Evolutionary conservation across 768 basidiomycete species (phyloP).

Genomic region (Lentinula sp.): DNA sequence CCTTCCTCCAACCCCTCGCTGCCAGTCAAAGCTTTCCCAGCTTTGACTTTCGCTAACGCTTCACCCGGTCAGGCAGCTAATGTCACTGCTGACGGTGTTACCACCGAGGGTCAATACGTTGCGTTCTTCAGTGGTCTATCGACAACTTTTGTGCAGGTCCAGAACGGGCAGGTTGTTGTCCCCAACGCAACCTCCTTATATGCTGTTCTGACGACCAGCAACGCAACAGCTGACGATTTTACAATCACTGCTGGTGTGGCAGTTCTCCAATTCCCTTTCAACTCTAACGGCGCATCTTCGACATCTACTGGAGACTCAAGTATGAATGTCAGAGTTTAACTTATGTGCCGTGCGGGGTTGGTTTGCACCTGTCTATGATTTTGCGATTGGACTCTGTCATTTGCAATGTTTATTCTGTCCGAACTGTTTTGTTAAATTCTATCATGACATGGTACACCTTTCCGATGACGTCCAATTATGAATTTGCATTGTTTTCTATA

Average conservation of each 20-base stretch:
- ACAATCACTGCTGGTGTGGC: not conserved
- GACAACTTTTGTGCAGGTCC: conserved; percentile 8
- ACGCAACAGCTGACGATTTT: not conserved
- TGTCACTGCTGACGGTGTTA: conserved; percentile 14
- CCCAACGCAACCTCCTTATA: not conserved
- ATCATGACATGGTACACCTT: too few species aligned
- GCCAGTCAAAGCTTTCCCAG: conserved; percentile 46
- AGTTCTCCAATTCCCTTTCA: not conserved
- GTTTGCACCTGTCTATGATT: too few species aligned
- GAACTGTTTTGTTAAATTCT: too few species aligned
- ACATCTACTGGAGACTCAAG: not conserved
- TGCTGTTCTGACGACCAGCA: not conserved
- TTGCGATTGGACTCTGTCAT: too few species aligned
- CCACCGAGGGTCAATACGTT: conserved; percentile 21
- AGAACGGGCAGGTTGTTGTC: not conserved
- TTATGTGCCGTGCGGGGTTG: too few species aligned
- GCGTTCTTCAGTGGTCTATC: conserved; percentile 37
- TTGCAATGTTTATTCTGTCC: too few species aligned
- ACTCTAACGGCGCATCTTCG: conserved; percentile 8
- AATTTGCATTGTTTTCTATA: too few species aligned
- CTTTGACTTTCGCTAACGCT: conserved; percentile 26
- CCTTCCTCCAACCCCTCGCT: conserved; percentile 48
- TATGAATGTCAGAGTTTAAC: not conserved
- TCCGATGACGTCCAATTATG: too few species aligned
- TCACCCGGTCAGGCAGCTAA: conserved; percentile 21